Percentiles rank a stretch among this genome's conserved stretches.
These are phyloP conservation scores for Pseudozyma pruni DNA, from an alignment of 1,284 basidiomycete genomes.

Conservation along the genomic window DNA sequence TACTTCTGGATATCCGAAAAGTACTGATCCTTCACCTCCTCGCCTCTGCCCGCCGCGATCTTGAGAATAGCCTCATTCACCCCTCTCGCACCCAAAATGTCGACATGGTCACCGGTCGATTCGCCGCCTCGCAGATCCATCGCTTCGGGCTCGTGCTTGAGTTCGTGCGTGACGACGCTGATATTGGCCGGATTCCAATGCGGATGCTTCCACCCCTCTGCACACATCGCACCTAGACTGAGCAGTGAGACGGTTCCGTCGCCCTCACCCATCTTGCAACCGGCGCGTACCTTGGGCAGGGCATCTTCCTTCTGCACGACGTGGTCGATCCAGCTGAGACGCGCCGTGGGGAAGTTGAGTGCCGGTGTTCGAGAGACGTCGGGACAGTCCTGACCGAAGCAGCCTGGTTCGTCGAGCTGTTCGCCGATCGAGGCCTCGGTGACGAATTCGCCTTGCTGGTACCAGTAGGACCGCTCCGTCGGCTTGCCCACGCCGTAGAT, in stretches of 20 bases:
- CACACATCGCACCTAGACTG: conserved; percentile 93
- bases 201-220: conserved; percentile 85
- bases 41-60: conserved; percentile 77
- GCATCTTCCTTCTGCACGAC: conserved; percentile 45
- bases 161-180: conserved; percentile 84
- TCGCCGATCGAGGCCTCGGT: conserved; percentile 38
- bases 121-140: conserved; percentile 86
- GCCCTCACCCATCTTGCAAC: conserved; percentile 71
- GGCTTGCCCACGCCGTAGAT: conserved; percentile 96
- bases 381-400: conserved; percentile 34
- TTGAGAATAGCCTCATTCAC: conserved; percentile 92
- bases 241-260: conserved; percentile 94
- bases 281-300: conserved; percentile 53
- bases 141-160: conserved; percentile 83
- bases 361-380: conserved; percentile 47
- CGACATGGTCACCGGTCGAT: conserved; percentile 76
- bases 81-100: conserved; percentile 86
- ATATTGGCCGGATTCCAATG: conserved; percentile 90
- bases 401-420: conserved; percentile 35
- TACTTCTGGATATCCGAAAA: conserved; percentile 78
- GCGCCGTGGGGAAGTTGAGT: conserved; percentile 54
- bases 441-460: conserved; percentile 54
- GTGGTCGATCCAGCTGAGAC: conserved; percentile 57
- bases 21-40: conserved; percentile 73
- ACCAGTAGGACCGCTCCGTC: conserved; percentile 78